Conservation (phyloP, 2,329 filamentous ascomycete species). For the Aspergillus tubingensis region DNA sequence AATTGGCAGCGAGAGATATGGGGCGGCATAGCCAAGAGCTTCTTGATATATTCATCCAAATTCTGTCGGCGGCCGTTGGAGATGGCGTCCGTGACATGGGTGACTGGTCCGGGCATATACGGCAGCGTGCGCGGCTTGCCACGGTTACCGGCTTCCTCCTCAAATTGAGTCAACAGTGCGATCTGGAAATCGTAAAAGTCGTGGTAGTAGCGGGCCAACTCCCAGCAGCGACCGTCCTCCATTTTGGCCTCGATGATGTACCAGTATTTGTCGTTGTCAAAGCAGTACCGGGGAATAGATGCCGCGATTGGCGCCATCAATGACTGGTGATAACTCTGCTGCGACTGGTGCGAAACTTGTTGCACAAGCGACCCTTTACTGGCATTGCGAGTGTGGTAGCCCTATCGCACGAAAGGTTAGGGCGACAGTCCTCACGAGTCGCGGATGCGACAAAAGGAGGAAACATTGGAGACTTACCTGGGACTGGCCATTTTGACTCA, state of each 20-base stretch:
- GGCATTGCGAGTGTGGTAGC: conserved; percentile 42
- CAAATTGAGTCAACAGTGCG: conserved; percentile 85
- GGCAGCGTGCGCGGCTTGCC: conserved; percentile 80
- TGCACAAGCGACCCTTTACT: conserved; percentile 39
- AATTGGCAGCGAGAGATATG: conserved; percentile 84
- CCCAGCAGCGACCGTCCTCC: conserved; percentile 89
- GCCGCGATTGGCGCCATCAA: conserved; percentile 77
- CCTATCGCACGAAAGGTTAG: conserved; percentile 20
- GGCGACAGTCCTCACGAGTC: neutral
- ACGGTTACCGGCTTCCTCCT: conserved; percentile 86
- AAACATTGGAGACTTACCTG: conserved; percentile 47
- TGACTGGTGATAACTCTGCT: conserved; percentile 51
- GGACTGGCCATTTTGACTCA: conserved; percentile 52
- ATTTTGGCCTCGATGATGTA: conserved; percentile 92
- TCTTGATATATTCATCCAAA: conserved; percentile 93
- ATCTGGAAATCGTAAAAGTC: conserved; percentile 99
- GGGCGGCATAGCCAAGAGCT: conserved; percentile 75
- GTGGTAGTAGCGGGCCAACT: conserved; percentile 91
- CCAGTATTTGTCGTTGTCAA: conserved; percentile 97
- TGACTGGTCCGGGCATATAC: conserved; percentile 97
- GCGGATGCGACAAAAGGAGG: neutral
- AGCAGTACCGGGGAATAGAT: conserved; percentile 88
- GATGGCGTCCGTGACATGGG: conserved; percentile 96
- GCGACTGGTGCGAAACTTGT: conserved; percentile 44
- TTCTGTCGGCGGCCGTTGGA: conserved; percentile 91